Evolutionary conservation across 768 basidiomycete species (phyloP), one percentile per base, ranked within the genome.

Genomic region (Tricholoma matsutake): DNA sequence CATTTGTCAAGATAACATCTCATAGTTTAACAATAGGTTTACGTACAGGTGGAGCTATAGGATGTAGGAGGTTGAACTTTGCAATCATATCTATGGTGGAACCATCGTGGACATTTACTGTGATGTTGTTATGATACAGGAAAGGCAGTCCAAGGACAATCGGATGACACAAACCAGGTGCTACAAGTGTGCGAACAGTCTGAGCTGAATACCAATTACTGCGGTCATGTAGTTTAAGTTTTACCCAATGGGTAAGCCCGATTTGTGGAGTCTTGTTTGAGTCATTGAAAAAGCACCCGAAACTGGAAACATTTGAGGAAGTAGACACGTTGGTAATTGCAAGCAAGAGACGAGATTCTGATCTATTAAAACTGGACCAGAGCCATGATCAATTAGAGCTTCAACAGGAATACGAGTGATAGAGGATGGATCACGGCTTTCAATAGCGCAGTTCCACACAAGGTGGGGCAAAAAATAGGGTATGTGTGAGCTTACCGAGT

Each of bases 81-180:
- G 25, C 25, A 47, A 11, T 41, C 18, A 22, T 57, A 8, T 35
- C 41, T n/a, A 57, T 57, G 11, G 41, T 41, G 4, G 56, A 22
- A 39, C 56, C 7, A 43, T 35, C 25, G 18, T 41, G 32, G 56
- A 28, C 29, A 45, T 57, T 41, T 25, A 57, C 35, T 6, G 41
- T 29, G 31, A 57, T 29, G 6, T 57, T 57, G 18, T 57, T 57
- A 29, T 41, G 56, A 32, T 18, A 25, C 10, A 57, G 56, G 18
- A 57, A 57, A n/a, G 34, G 37, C 16, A 57, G 56, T 4, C 56
- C 37, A 31, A 57, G 43, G 37, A 57, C 28, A 45, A 57, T 45
- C 10, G 47, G 25, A n/a, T 49, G 47, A 6, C 47, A 49, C 25
- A 49, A 29, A 28, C 47, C n/a, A 49, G 47, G 47, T 14, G 47